Base-by-base conservation (phyloP, 140 eudicot genomes). In the Stevia rebaudiana region DNA sequence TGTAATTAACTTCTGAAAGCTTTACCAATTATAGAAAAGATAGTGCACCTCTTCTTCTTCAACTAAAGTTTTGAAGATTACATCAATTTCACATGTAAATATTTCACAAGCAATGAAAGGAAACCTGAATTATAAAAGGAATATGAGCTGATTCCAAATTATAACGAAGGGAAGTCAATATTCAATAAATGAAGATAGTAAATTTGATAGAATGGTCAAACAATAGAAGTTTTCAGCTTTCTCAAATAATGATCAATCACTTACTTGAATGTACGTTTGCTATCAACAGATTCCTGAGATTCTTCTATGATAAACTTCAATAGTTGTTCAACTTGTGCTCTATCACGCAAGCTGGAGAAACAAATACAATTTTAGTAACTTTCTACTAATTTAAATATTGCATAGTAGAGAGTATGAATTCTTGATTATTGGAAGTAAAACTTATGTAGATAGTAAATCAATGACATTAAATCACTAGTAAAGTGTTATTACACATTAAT, bases 71-170 rank as follows among this genome's bases (percentile, higher is more conserved):
- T 90, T 88, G 68, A 92, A 75, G 54, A 92, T 85, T 13, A 81
- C 97, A 64, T 92, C 97, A 56, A 88, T 80, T 78, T 92, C 99
- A 72, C 99, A 88, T 15, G 97, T 88, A 71, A 92, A 85, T 30
- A 92, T 74, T 83, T 92, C 99, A 65, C 90, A 92, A 12, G 97
- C 86, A 56, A 92, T 81, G 81, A 92, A 92, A 18, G 99, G 97
- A 63, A 88, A 88, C 90, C 99, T 92, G 65, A 37, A 66, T 28
- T 18, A 33, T 31, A 33, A 13, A 61, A 63, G 58, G 40, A 69
- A 48, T 11, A 23, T 35, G n/a, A 67, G 63, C 50, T 67, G 4
- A 44, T 56, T 70, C 24, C 63, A 60, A 46, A 52, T 39, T 18
- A 67, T 67, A n/a, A 21, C 15, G 64, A 64, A 31, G 44, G 23